Conservation (phyloP, 495 filamentous ascomycete genomes). For the Aspergillus kassunensis region DNA sequence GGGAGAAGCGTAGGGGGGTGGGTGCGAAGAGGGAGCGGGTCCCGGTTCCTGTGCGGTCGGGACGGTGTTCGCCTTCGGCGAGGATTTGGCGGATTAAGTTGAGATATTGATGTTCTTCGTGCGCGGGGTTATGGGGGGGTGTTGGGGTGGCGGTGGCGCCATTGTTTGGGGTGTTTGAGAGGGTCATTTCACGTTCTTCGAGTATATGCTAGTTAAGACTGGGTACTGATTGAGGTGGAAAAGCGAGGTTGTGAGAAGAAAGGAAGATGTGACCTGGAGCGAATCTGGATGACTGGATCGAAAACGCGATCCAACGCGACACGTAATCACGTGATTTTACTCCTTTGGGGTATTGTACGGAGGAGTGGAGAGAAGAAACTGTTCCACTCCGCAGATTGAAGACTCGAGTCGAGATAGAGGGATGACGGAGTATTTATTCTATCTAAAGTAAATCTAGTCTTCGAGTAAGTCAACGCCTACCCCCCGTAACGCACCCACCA, state of each 20-base stretch:
- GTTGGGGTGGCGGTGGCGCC: slow-evolving; percentile 9
- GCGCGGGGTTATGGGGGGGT: slow-evolving; percentile 23
- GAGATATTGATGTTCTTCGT: slow-evolving; percentile 77
- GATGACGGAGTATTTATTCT: no score
- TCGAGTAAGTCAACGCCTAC: slow-evolving; percentile 82
- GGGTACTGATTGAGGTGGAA: background rate
- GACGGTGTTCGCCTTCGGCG: slow-evolving; percentile 69
- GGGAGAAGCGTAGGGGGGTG: slow-evolving; percentile 76
- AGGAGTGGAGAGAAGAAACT: no score
- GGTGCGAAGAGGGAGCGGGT: slow-evolving; percentile 88
- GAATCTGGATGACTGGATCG: background rate
- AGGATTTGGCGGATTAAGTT: slow-evolving; percentile 73
- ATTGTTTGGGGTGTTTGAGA: background rate
- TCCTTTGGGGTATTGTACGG: no score
- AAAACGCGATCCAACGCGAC: slow-evolving; percentile 18
- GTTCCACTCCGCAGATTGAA: no score
- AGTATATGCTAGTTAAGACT: background rate
- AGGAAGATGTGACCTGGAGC: background rate
- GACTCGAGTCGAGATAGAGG: no score
- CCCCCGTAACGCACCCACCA: slow-evolving; percentile 69
- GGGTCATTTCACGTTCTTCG: slow-evolving; percentile 8
- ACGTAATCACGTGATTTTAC: slow-evolving; percentile 23
- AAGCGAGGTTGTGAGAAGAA: background rate
- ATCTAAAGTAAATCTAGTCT: no score
- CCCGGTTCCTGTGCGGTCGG: slow-evolving; percentile 89